Percentiles rank a stretch among this genome's conserved stretches.
Evolutionary conservation across 805 yeast genomes (phyloP).

Genomic region (Saturnispora mendoncae): DNA sequence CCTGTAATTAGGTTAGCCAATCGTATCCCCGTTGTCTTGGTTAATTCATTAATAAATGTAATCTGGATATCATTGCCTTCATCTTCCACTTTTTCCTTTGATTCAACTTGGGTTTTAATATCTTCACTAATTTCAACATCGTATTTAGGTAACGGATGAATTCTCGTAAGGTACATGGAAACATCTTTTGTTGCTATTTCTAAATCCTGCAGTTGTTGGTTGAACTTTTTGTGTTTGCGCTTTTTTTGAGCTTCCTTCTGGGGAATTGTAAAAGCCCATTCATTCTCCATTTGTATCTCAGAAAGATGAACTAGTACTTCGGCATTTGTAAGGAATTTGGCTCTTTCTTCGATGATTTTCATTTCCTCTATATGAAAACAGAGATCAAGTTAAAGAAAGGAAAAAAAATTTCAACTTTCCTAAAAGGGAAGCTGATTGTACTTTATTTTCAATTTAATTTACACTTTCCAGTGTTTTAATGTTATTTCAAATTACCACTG

Average conservation of each 20-base stretch:
- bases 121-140: background rate
- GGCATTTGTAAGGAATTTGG: slow-evolving; percentile 51
- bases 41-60: slow-evolving; percentile 13
- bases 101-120: background rate
- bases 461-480: too few species aligned
- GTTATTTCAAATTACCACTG: too few species aligned
- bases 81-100: background rate
- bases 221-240: slow-evolving; percentile 24
- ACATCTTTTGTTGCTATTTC: slow-evolving; percentile 44
- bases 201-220: slow-evolving; percentile 34
- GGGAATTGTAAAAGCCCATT: slow-evolving; percentile 36
- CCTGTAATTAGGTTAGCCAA: slow-evolving; percentile 32
- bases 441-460: background rate
- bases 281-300: slow-evolving; percentile 37
- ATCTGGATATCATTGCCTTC: background rate
- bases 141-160: slow-evolving; percentile 8
- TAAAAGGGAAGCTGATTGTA: too few species aligned
- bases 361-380: slow-evolving; percentile 1
- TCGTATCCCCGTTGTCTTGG: slow-evolving; percentile 23
- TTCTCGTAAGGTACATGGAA: slow-evolving; percentile 31
- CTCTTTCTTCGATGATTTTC: slow-evolving; percentile 43
- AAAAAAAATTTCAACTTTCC: background rate
- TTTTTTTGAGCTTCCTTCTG: slow-evolving; percentile 13
- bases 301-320: slow-evolving; percentile 54
- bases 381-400: background rate